Evolutionary conservation across 1,284 basidiomycete genomes (phyloP), one percentile per base, ranked within the genome.

Genomic region (Tylopilus orsonianus): DNA sequence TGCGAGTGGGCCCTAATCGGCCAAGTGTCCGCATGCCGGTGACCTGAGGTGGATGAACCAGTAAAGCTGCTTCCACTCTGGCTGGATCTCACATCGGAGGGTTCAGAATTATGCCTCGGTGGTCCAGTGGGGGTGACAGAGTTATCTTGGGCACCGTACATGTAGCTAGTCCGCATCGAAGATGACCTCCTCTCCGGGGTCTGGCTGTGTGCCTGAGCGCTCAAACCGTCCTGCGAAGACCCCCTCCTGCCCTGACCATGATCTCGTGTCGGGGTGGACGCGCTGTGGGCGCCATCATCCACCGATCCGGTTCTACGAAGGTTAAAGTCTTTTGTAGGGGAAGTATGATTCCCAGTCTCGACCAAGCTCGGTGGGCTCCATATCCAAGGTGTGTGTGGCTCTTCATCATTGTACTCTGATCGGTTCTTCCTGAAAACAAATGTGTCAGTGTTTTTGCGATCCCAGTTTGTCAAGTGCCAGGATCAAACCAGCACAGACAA

Each of bases 321-420:
- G 8, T 59, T 57, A 46, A 63, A 71, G 54, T 70, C 67, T 19
- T 62, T 61, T 26, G 56, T 60, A 4, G 69, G 64, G 0, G 61
- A 59, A 7, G 58, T 59, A 16, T 65, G 63, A 48, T 69, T 65
- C 4, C 55, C 61, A 18, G 38, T 57, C 44, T 67, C 60, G 0
- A 61, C 50, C 3, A 74, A 52, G 47, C 60, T 65, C 12, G 65
- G 54, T 7, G 73, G 74, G 53, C 64, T 74, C 74, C 73, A 75
- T 49, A 75, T 65, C 74, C 74, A 75, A 5, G 74, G 74, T 1
- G 74, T 75, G 2, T 64, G 62, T 2, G 69, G 66, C 7, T 58
- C 65, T 10, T 62, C 64, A 24, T 60, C 64, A 18, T 64, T 56
- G 30, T 59, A 59, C 2, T 67, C 71, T 38, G 71, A 54, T 5